phyloP scores from a whole-genome alignment of 2,329 filamentous ascomycete genomes.

The Onygenales sp. region DNA sequence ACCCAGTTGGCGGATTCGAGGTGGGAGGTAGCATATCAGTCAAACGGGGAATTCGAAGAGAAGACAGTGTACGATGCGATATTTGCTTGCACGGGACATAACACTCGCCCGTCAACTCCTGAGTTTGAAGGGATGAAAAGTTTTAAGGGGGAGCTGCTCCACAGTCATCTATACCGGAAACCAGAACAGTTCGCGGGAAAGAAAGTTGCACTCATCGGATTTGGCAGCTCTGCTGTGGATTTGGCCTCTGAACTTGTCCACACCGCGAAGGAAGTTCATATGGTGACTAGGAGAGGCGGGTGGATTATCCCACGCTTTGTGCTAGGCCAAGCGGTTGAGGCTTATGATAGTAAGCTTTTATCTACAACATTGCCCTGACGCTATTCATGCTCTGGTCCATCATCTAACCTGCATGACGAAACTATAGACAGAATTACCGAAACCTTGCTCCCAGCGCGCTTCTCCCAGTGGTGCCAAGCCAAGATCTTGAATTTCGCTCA shows the following conservation, averaged over 20 bases:
- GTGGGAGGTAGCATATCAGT: conserved; percentile 22
- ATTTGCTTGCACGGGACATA: conserved; percentile 26
- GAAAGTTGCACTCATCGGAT: conserved; percentile 27
- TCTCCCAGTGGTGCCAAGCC: conserved; percentile 22
- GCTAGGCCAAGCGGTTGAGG: conserved; percentile 27
- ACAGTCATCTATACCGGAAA: conserved; percentile 30
- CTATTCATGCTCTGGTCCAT: conserved; percentile 4
- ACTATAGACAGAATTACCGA: conserved; percentile 9
- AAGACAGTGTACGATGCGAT: conserved; percentile 26
- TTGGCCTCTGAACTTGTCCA: conserved; percentile 29
- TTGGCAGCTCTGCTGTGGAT: conserved; percentile 33
- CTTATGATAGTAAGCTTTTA: conserved; percentile 25
- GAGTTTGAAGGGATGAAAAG: conserved; percentile 21
- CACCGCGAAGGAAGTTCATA: conserved; percentile 24
- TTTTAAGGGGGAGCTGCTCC: conserved; percentile 27
- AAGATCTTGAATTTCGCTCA: conserved; percentile 21
- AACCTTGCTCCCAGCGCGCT: conserved; percentile 8
- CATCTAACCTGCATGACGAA: conserved; percentile 16
- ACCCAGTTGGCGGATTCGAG: conserved; percentile 16
- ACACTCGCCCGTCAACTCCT: conserved; percentile 22
- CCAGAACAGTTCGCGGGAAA: conserved; percentile 27
- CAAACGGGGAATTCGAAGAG: conserved; percentile 7
- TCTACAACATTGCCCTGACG: neutral
- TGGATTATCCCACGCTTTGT: conserved; percentile 32
- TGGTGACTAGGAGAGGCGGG: conserved; percentile 29